phyloP scores from a whole-genome alignment of 768 basidiomycete genomes.

The Lentinus brumalis region DNA sequence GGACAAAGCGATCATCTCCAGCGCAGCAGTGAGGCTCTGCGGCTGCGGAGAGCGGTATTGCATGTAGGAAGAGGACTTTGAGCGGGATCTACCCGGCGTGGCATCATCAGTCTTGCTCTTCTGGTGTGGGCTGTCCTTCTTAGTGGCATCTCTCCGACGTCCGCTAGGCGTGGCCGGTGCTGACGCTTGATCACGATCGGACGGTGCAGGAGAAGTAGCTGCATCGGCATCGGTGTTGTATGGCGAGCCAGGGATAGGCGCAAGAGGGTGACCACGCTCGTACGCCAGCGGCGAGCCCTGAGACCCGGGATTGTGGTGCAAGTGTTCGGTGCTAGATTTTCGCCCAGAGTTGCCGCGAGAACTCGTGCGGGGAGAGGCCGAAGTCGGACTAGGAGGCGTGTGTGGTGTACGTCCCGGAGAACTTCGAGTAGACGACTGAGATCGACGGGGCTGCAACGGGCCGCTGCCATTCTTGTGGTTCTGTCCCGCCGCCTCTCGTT shows the following conservation, averaged over 20 bases:
- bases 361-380: conserved; percentile 3
- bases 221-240: conserved; percentile 66
- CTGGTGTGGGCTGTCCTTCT: conserved; percentile 31
- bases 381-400: conserved; percentile 5
- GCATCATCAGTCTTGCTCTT: conserved; percentile 18
- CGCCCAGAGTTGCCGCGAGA: conserved; percentile 11
- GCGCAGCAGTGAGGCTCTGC: conserved; percentile 72
- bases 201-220: conserved; percentile 46
- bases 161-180: conserved; percentile 37
- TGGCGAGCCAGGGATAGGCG: conserved; percentile 54
- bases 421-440: conserved; percentile 29
- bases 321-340: conserved; percentile 19
- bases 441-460: conserved; percentile 20
- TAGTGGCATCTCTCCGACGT: background rate
- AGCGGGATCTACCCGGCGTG: conserved; percentile 37
- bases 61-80: conserved; percentile 59
- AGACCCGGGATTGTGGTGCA: conserved; percentile 12
- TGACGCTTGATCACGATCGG: conserved; percentile 44
- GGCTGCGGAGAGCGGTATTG: conserved; percentile 58
- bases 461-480: background rate
- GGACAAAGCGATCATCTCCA: conserved; percentile 57
- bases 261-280: conserved; percentile 32
- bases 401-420: conserved; percentile 20
- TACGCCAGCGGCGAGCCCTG: conserved; percentile 26
- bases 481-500: conserved; percentile 17